These are phyloP conservation scores for Colletotrichum simmondsii DNA, from an alignment of 2,329 filamentous ascomycete species.

Conservation along the genomic window DNA sequence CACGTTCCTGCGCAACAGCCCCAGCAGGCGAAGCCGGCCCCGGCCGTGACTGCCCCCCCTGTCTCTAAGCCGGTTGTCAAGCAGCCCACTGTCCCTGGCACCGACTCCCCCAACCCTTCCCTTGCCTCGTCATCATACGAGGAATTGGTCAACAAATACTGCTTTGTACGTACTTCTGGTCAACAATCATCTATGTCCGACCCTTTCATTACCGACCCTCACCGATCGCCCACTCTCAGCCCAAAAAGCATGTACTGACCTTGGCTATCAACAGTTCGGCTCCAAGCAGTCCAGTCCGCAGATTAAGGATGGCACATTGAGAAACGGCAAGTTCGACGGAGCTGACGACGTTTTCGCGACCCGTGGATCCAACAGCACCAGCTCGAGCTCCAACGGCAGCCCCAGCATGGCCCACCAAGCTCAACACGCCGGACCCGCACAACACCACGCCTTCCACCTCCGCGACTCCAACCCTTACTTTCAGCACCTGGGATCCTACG, in stretches of 20 bases:
- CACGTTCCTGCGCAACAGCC: conserved; percentile 36
- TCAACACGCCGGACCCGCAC: conserved; percentile 48
- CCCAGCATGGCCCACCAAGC: conserved; percentile 47
- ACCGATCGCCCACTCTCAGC: conserved; percentile 30
- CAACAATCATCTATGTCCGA: conserved; percentile 41
- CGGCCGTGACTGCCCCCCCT: conserved; percentile 17
- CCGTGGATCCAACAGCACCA: conserved; percentile 47
- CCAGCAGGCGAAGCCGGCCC: conserved; percentile 26
- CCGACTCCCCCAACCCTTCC: conserved; percentile 63
- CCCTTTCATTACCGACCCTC: conserved; percentile 32
- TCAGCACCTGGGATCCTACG: conserved; percentile 40
- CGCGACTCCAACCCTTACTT: conserved; percentile 33
- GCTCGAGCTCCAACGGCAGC: conserved; percentile 50
- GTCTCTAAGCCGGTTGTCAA: conserved; percentile 13
- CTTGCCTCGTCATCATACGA: conserved; percentile 92
- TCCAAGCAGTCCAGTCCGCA: conserved; percentile 66
- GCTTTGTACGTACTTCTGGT: conserved; percentile 88
- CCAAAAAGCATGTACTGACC: conserved; percentile 51
- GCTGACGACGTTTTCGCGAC: conserved; percentile 47
- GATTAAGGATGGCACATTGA: conserved; percentile 59
- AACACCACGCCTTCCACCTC: conserved; percentile 53
- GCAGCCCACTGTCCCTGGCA: conserved; percentile 46
- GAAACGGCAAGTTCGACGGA: conserved; percentile 55
- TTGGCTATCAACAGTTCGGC: conserved; percentile 63
- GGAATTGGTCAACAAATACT: conserved; percentile 98